A percentile compares a stretch with the other conserved stretches of the same genome.
phyloP scores from a whole-genome alignment of 148 eudicot genomes.

The Cornus controversa region DNA sequence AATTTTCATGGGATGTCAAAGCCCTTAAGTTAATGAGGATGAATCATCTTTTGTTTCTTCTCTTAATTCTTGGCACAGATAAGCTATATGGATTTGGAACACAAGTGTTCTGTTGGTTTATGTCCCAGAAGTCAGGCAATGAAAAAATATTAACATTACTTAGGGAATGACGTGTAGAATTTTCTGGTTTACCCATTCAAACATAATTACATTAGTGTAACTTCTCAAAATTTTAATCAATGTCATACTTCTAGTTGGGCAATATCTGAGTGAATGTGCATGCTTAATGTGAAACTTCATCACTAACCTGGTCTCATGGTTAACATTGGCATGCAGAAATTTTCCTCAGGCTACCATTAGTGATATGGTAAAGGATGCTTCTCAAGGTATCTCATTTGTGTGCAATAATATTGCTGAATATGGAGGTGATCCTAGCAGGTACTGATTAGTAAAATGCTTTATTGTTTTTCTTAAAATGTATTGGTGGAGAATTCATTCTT shows the following conservation, averaged over 20 bases:
- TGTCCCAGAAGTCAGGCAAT: conserved; percentile 1
- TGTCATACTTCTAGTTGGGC: not conserved
- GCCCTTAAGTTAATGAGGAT: not conserved
- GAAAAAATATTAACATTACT: too few species aligned
- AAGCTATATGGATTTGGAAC: not conserved
- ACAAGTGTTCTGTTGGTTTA: not conserved
- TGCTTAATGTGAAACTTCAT: not conserved
- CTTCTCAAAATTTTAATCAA: not conserved
- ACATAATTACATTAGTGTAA: not conserved
- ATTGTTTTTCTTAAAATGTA: not conserved
- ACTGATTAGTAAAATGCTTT: conserved; percentile 6
- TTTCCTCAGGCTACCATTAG: conserved; percentile 93
- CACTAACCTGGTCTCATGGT: not conserved
- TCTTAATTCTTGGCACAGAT: not conserved
- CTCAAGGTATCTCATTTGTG: conserved; percentile 82
- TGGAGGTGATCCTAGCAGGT: conserved; percentile 98
- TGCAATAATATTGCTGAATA: conserved; percentile 92
- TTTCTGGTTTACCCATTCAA: conserved; percentile 1
- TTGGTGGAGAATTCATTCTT: not conserved
- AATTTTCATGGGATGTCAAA: not conserved
- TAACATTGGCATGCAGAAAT: conserved; percentile 52
- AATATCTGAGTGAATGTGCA: not conserved
- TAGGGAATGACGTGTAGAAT: not conserved
- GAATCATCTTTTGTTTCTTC: not conserved
- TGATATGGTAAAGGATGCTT: conserved; percentile 90